Evolutionary conservation across 345 rosid genomes (phyloP).

Genomic region (Eucalyptus dawsonii): DNA sequence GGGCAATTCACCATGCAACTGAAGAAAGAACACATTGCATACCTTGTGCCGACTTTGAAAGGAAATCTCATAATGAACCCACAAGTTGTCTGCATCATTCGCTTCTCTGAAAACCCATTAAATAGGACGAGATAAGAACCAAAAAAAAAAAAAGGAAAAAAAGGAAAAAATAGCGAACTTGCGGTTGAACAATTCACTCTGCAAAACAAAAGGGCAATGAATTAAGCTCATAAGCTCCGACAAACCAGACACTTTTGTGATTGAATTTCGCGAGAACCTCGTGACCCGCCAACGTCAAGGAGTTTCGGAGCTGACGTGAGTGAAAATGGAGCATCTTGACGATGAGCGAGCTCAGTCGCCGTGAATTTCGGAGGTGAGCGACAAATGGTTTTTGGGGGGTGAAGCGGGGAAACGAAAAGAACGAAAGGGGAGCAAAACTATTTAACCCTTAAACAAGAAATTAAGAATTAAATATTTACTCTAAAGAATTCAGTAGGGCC

Average conservation of each 20-base stretch:
- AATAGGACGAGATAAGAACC: neutral
- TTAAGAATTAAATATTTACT: neutral
- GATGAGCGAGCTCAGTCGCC: neutral
- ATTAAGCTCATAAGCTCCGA: neutral
- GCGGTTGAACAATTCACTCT: neutral
- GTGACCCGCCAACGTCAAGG: neutral
- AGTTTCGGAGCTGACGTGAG: neutral
- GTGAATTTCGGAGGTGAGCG: neutral
- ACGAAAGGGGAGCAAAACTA: neutral
- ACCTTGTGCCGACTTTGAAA: neutral
- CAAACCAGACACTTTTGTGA: neutral
- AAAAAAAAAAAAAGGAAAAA: fast-evolving
- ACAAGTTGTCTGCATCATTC: neutral
- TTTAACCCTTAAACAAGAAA: neutral
- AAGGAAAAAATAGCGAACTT: neutral
- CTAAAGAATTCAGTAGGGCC: neutral
- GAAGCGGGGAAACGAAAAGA: neutral
- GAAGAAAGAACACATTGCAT: neutral
- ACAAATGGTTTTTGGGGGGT: neutral
- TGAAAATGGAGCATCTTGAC: neutral
- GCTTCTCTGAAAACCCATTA: neutral
- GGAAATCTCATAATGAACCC: neutral
- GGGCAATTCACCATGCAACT: neutral
- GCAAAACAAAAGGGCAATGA: neutral
- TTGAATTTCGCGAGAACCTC: neutral